These are phyloP conservation scores for Fraxinus platypoda DNA, from an alignment of 305 asterid genomes.

Conservation along the genomic window DNA sequence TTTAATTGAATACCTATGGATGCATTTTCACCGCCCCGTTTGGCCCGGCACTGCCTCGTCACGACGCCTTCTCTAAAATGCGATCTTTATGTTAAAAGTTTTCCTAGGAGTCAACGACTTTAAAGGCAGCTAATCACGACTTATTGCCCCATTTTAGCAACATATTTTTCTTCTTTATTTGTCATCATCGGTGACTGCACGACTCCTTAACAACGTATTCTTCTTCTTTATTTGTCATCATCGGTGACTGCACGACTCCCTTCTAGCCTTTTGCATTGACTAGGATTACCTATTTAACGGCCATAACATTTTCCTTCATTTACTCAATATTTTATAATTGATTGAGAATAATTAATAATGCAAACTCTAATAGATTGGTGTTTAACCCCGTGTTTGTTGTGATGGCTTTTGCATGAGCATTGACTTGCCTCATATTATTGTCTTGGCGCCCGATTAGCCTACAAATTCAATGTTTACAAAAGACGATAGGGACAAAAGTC, in stretches of 20 bases:
- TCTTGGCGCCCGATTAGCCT: too few relatives aligned
- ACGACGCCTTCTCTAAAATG: not conserved
- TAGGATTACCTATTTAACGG: not conserved
- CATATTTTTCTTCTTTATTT: slow-evolving; percentile 1
- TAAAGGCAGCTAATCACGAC: slow-evolving; percentile 3
- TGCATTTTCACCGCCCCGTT: slow-evolving; percentile 33
- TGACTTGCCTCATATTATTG: too few relatives aligned
- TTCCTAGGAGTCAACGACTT: slow-evolving; percentile 16
- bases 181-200: not conserved
- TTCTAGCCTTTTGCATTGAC: not conserved
- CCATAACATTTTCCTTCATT: not conserved
- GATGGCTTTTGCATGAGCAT: too few relatives aligned
- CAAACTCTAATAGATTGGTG: not conserved
- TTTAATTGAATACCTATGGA: slow-evolving; percentile 30
- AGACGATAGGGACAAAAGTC: too few relatives aligned
- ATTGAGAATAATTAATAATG: not conserved
- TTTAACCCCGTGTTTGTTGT: too few relatives aligned
- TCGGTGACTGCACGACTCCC: not conserved
- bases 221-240: not conserved
- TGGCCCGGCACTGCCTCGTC: slow-evolving; percentile 31
- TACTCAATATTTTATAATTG: not conserved
- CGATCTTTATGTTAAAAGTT: not conserved
- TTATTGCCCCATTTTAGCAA: not conserved
- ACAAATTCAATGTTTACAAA: too few relatives aligned
- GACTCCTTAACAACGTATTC: not conserved